Evolutionary conservation across 2,329 filamentous ascomycete species (phyloP), one percentile per base, ranked within the genome.

Genomic region (Colletotrichum higginsianum): DNA sequence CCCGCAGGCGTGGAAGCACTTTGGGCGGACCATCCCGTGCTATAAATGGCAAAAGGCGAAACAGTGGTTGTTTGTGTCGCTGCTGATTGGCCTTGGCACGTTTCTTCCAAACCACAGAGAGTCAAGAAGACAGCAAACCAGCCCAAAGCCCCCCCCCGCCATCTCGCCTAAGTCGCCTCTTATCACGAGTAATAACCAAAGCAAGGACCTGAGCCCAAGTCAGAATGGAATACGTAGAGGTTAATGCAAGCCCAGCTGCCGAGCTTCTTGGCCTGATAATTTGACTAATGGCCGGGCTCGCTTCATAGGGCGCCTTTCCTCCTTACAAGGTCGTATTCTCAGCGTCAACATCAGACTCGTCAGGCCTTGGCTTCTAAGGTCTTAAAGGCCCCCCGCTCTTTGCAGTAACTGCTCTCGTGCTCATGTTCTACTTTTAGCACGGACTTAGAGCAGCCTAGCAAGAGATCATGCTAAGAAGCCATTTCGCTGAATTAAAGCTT

Each of bases 11-110:
- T 16, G 23, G 52, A 55, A 55, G 26, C 7, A 13, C 26, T 30
- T 44, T 26, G 12, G 15, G 38, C 30, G 38, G 55, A 58, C 55
- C 18, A 58, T 42, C 18, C 55, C 55, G 38, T 58, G 38, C 55
- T 58, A 44, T 58, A 7, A 58, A 58, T 58, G 55, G 55, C 55
- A 40, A 40, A 58, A 42, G 18, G 18, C 55, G 55, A 58, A 58
- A 58, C 38, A 21, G n/a, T 23, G 44, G 4, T 42, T 44, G 55
- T 44, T 40, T 49, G 38, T 26, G 55, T 23, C 9, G 11, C 7
- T 9, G 55, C 18, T 40, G 35, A 44, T 58, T 42, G 38, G 35
- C n/a, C 38, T 58, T 40, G 55, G 38, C 55, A 44, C 38, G 55
- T 21, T 58, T 26, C 50, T 15, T 6, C 21, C 23, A 30, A 58